Conservation (phyloP, 345 rosid genomes). For the Aquilaria yunnanensis region DNA sequence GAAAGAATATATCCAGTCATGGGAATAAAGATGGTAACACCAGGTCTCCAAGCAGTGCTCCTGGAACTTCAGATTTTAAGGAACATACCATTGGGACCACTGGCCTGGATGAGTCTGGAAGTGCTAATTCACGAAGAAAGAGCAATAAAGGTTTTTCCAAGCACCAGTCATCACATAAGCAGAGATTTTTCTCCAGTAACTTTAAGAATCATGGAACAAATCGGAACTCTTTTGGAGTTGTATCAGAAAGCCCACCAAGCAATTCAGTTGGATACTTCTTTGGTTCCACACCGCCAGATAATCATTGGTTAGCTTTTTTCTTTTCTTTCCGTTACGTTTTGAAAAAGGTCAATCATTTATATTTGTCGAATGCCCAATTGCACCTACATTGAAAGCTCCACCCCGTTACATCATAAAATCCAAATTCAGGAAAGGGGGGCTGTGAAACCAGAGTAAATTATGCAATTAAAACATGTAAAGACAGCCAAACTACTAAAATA, state of each 20-base stretch:
- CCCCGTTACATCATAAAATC: too few relatives aligned
- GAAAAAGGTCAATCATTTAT: too few relatives aligned
- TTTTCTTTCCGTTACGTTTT: too few relatives aligned
- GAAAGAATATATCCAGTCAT: constrained; percentile 40
- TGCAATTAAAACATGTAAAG: too few relatives aligned
- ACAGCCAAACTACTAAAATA: too few relatives aligned
- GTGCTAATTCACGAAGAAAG: constrained; percentile 42
- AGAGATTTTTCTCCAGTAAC: constrained; percentile 82
- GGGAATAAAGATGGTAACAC: constrained; percentile 57
- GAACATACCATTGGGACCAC: constrained; percentile 41
- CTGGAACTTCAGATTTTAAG: constrained; percentile 41
- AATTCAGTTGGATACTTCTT: constrained; percentile 92
- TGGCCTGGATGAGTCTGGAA: constrained; percentile 56
- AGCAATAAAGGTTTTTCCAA: constrained; percentile 53
- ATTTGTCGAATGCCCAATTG: too few relatives aligned
- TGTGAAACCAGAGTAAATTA: too few relatives aligned
- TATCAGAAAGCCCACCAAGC: constrained; percentile 96
- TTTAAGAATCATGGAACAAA: constrained; percentile 55
- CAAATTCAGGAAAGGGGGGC: too few relatives aligned
- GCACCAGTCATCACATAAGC: constrained; percentile 58
- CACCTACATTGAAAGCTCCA: too few relatives aligned
- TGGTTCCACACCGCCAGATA: constrained; percentile 95
- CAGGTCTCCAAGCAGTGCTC: constrained; percentile 28
- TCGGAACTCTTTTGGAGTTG: constrained; percentile 41
- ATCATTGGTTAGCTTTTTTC: constrained; percentile 55